Evolutionary conservation across 192 early-diverging fungal genomes (phyloP).

Genomic region (Umbelopsis sp.): DNA sequence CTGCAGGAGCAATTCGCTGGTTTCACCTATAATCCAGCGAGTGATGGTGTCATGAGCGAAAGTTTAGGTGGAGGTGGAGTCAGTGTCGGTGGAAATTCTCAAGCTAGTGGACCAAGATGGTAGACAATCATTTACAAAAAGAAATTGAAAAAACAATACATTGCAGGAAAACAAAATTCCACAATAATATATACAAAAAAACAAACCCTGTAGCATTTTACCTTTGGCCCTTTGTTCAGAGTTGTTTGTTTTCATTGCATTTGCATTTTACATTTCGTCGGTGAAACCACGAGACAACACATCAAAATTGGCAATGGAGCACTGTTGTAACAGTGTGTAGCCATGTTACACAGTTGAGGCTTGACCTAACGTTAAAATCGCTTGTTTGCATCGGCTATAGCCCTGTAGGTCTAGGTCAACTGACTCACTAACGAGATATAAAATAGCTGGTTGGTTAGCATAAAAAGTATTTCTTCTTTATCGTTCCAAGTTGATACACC

Average conservation of each 20-base stretch:
- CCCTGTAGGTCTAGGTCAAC: neutral
- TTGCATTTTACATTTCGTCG: neutral
- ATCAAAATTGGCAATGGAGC: conserved; percentile 1
- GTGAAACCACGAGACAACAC: conserved; percentile 3
- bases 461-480: no score
- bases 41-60: conserved; percentile 69
- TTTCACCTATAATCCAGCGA: conserved; percentile 84
- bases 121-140: conserved; percentile 1
- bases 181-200: neutral
- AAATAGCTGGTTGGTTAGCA: neutral
- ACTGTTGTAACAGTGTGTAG: neutral
- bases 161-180: neutral
- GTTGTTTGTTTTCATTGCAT: neutral
- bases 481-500: neutral
- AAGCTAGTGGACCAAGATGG: conserved; percentile 17
- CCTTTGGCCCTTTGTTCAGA: neutral
- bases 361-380: neutral
- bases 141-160: neutral
- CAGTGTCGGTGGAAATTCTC: conserved; percentile 13
- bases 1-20: conserved; percentile 95
- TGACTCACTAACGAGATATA: conserved; percentile 3
- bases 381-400: neutral
- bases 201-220: neutral
- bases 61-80: conserved; percentile 35
- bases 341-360: neutral